Percentiles rank a stretch among this genome's conserved stretches.
phyloP scores from a whole-genome alignment of 2,329 filamentous ascomycete genomes.

The Scytalidium sp. region DNA sequence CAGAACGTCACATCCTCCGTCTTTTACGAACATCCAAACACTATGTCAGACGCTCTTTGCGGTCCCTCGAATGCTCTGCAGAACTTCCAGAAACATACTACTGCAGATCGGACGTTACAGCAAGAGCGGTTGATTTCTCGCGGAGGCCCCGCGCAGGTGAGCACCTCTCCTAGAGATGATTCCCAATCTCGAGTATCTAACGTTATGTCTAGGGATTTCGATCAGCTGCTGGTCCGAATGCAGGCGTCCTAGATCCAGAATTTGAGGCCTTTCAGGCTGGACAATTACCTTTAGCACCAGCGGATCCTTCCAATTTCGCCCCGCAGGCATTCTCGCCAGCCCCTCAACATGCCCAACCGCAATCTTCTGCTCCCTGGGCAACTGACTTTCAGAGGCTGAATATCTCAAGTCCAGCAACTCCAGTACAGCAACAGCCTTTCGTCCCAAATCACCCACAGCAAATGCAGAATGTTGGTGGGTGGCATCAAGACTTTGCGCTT shows the following conservation, averaged over 20 bases:
- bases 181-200: conserved; percentile 7
- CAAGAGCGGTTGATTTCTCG: conserved; percentile 62
- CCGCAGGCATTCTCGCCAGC: conserved; percentile 14
- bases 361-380: conserved; percentile 28
- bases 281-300: conserved; percentile 31
- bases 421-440: conserved; percentile 27
- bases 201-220: conserved; percentile 53
- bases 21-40: conserved; percentile 6
- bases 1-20: not conserved
- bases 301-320: conserved; percentile 24
- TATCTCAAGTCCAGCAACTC: conserved; percentile 28
- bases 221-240: conserved; percentile 48
- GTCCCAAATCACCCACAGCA: conserved; percentile 14
- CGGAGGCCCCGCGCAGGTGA: conserved; percentile 52
- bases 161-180: conserved; percentile 10
- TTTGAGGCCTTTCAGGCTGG: conserved; percentile 68
- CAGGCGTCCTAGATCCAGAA: conserved; percentile 58
- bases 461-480: conserved; percentile 28
- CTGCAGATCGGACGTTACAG: conserved; percentile 65
- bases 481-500: conserved; percentile 57
- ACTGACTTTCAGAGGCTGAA: conserved; percentile 45
- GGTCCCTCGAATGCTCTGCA: conserved; percentile 71
- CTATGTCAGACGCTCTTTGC: conserved; percentile 66
- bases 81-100: conserved; percentile 67
- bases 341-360: conserved; percentile 8